Evolutionary conservation across 2,329 filamentous ascomycete species (phyloP).

Genomic region (Sporothrix mexicana): DNA sequence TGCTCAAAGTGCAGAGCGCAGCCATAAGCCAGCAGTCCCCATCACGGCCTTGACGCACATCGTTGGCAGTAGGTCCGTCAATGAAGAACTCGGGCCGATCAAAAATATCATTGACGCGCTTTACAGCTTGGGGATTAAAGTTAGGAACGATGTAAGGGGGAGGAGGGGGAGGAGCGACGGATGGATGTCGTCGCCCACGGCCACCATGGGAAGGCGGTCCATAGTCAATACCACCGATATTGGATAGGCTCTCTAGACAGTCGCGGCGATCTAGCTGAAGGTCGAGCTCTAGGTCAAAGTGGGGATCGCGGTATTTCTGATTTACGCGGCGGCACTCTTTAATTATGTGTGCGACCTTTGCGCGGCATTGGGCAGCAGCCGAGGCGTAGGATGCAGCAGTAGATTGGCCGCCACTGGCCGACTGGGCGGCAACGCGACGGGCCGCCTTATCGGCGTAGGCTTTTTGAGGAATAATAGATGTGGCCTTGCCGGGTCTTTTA

Average conservation of each 20-base stretch:
- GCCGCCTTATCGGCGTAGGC: slow-evolving; percentile 66
- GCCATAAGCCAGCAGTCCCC: slow-evolving; percentile 90
- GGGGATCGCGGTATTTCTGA: slow-evolving; percentile 83
- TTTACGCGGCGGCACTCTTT: slow-evolving; percentile 75
- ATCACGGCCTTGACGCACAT: slow-evolving; percentile 77
- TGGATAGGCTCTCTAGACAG: slow-evolving; percentile 49
- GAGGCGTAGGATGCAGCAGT: slow-evolving; percentile 72
- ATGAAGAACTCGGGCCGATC: slow-evolving; percentile 78
- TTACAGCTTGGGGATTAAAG: slow-evolving; percentile 61
- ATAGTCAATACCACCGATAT: slow-evolving; percentile 16
- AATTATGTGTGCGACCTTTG: slow-evolving; percentile 67
- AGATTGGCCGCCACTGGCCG: slow-evolving; percentile 58
- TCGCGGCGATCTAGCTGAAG: slow-evolving; percentile 64
- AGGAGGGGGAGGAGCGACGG: neutral
- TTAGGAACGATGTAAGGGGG: slow-evolving; percentile 32
- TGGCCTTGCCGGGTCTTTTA: slow-evolving; percentile 74
- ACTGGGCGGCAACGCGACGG: slow-evolving; percentile 59
- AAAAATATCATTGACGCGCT: slow-evolving; percentile 76
- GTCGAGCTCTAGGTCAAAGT: slow-evolving; percentile 84
- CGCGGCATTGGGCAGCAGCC: slow-evolving; percentile 70
- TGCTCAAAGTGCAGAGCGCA: slow-evolving; percentile 76
- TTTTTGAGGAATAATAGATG: slow-evolving; percentile 72
- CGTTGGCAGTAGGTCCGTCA: slow-evolving; percentile 75
- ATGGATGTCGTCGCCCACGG: neutral
- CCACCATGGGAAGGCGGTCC: neutral